Conservation (phyloP, 2,329 filamentous ascomycete genomes). For the Colletotrichum cuscutae region DNA sequence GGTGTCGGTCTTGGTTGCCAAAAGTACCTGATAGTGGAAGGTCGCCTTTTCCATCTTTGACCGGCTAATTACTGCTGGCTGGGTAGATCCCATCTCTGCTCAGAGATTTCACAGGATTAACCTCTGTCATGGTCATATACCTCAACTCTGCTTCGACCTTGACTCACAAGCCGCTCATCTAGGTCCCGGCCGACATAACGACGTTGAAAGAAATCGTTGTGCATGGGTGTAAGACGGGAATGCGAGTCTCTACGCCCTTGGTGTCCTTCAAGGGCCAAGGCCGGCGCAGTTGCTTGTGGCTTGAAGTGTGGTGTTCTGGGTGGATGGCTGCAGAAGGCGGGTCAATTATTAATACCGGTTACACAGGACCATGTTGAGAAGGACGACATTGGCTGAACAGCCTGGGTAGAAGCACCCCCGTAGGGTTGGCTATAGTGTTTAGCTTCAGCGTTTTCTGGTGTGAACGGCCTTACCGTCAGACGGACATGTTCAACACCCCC, state of each 20-base stretch:
- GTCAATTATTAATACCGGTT: slow-evolving; percentile 19
- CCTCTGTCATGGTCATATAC: background rate
- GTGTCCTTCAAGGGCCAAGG: background rate
- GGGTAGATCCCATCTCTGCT: background rate
- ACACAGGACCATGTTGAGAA: background rate
- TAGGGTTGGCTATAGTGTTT: background rate
- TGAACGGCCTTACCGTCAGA: slow-evolving; percentile 26
- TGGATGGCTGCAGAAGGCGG: slow-evolving; percentile 21
- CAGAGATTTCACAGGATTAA: too few species aligned
- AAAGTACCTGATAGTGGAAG: background rate
- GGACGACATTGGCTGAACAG: background rate
- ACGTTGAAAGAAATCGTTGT: background rate
- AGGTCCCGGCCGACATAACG: background rate
- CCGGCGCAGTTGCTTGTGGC: background rate
- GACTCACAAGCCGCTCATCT: background rate
- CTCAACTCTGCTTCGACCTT: background rate
- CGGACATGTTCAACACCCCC: slow-evolving; percentile 16
- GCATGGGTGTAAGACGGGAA: background rate
- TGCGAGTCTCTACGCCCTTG: slow-evolving; percentile 6
- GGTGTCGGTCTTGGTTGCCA: background rate
- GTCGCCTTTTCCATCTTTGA: background rate
- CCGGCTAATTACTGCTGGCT: background rate
- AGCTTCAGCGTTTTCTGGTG: background rate
- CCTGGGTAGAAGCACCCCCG: background rate
- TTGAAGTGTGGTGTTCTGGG: background rate